These are phyloP conservation scores for Colletotrichum brevisporum DNA, from an alignment of 2,329 filamentous ascomycete genomes.

Conservation along the genomic window DNA sequence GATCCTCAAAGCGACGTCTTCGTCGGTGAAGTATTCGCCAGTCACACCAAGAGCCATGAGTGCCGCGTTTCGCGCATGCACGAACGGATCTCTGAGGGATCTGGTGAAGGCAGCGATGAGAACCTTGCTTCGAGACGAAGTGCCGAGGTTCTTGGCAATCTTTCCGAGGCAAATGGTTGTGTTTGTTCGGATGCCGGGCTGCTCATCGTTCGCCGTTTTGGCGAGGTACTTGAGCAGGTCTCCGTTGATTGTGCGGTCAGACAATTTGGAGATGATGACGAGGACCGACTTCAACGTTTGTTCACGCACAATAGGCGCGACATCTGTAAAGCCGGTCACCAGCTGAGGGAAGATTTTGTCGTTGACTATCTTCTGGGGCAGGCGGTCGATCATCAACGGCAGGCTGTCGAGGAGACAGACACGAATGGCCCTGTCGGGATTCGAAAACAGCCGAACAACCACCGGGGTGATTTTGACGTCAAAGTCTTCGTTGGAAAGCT, in stretches of 20 bases:
- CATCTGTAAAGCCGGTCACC: constrained; percentile 93
- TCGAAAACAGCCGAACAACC: constrained; percentile 87
- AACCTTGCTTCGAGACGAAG: constrained; percentile 86
- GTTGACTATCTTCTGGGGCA: constrained; percentile 90
- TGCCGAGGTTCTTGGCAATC: constrained; percentile 89
- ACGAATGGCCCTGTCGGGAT: constrained; percentile 91
- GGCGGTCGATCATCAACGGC: constrained; percentile 89
- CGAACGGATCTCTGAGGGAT: constrained; percentile 91
- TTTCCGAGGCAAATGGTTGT: constrained; percentile 98
- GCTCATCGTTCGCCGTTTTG: constrained; percentile 97
- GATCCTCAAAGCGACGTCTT: constrained; percentile 88
- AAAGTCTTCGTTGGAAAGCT: constrained; percentile 91
- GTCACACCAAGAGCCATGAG: constrained; percentile 90
- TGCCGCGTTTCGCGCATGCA: constrained; percentile 92
- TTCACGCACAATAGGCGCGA: constrained; percentile 91
- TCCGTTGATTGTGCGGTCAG: constrained; percentile 92
- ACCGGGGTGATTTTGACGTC: constrained; percentile 87
- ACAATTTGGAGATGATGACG: constrained; percentile 88
- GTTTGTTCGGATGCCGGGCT: constrained; percentile 96
- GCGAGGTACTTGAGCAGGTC: constrained; percentile 92
- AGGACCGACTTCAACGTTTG: constrained; percentile 97
- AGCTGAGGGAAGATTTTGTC: constrained; percentile 98
- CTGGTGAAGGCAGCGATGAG: constrained; percentile 92
- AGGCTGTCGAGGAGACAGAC: constrained; percentile 93
- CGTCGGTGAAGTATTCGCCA: constrained; percentile 86